Percentiles rank a stretch among this genome's conserved stretches.
Evolutionary conservation across 1,284 basidiomycete species (phyloP).

Genomic region (Boletus holoroseus): DNA sequence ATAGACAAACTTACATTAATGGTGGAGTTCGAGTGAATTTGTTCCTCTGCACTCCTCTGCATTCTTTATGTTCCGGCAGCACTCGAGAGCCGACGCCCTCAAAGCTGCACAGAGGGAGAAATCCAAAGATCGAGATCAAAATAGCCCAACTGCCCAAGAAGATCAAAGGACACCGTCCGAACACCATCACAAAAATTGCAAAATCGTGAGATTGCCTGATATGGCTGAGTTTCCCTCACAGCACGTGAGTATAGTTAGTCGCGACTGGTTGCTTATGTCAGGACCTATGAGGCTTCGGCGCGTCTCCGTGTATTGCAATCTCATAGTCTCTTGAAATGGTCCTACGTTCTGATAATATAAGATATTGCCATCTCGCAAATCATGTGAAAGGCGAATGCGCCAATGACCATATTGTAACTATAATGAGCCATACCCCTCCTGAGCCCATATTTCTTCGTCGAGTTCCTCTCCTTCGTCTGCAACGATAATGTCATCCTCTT

Average conservation of each 20-base stretch:
- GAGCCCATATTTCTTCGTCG: background rate
- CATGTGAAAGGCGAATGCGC: too few species aligned
- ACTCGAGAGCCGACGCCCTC: background rate
- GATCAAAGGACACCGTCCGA: background rate
- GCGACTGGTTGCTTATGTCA: background rate
- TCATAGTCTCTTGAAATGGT: too few species aligned
- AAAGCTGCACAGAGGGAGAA: background rate
- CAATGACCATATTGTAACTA: too few species aligned
- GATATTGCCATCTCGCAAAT: too few species aligned
- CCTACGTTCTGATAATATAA: too few species aligned
- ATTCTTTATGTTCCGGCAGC: constrained; percentile 8
- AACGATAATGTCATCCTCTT: background rate
- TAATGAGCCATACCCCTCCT: background rate
- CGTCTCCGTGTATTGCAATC: background rate
- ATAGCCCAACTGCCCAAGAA: background rate
- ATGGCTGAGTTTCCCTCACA: background rate
- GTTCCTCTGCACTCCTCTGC: background rate
- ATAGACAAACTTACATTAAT: constrained; percentile 39
- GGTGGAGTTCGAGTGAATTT: background rate
- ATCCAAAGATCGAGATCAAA: background rate
- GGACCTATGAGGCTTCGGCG: too few species aligned
- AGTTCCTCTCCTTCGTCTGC: background rate
- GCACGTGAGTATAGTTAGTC: background rate
- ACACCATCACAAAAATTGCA: background rate
- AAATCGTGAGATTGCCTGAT: background rate